Percentiles rank a stretch among this genome's conserved stretches.
Evolutionary conservation across 768 basidiomycete genomes (phyloP).

Genomic region (Suillus americanus): DNA sequence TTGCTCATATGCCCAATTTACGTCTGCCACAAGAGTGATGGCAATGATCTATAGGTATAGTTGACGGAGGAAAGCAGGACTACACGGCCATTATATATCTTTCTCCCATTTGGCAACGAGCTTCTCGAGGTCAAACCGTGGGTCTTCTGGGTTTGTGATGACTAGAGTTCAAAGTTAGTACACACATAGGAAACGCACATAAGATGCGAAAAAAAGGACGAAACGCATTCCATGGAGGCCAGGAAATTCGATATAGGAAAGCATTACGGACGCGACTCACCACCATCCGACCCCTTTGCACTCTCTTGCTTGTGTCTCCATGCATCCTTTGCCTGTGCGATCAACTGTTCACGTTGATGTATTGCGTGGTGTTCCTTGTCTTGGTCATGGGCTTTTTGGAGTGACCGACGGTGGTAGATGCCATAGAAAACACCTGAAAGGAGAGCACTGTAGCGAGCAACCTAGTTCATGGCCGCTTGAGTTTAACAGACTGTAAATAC

Average conservation of each 20-base stretch:
- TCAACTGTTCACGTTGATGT: conserved; percentile 72
- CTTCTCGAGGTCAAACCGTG: conserved; percentile 95
- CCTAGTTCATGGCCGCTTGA: conserved; percentile 45
- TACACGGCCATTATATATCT: conserved; percentile 51
- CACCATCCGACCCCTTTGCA: conserved; percentile 43
- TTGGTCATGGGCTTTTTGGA: conserved; percentile 79
- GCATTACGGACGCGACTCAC: conserved; percentile 43
- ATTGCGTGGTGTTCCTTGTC: conserved; percentile 73
- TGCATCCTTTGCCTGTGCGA: conserved; percentile 86
- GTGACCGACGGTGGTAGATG: conserved; percentile 85
- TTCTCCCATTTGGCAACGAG: conserved; percentile 75
- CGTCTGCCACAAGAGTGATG: conserved; percentile 1
- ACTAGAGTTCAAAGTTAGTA: conserved; percentile 47
- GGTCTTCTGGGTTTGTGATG: conserved; percentile 91
- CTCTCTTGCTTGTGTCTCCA: conserved; percentile 78
- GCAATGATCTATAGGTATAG: conserved; percentile 28
- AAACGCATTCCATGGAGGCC: neutral
- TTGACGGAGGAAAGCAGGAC: conserved; percentile 14
- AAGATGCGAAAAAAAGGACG: conserved; percentile 1
- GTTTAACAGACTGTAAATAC: conserved; percentile 2
- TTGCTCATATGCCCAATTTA: neutral
- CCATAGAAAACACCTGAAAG: conserved; percentile 87
- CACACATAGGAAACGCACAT: neutral
- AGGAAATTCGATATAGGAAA: neutral
- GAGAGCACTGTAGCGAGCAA: conserved; percentile 92